Percentiles rank a stretch among this genome's conserved stretches.
These are phyloP conservation scores for Heracleum sosnowskyi DNA, from an alignment of 129 eudicot species.

Conservation along the genomic window DNA sequence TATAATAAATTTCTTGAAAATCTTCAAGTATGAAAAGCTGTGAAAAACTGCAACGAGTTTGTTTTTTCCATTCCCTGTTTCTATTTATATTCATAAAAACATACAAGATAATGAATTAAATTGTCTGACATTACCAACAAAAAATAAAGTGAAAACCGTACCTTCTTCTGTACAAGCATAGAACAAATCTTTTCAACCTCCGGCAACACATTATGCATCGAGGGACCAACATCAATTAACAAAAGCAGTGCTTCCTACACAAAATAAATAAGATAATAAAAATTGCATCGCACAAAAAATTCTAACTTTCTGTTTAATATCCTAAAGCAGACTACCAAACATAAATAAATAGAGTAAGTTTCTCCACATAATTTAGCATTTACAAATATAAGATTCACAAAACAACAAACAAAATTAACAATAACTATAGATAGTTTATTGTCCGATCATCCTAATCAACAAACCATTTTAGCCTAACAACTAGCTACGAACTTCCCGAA, in stretches of 20 bases:
- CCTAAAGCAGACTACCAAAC: background rate
- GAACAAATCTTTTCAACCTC: conserved; percentile 83
- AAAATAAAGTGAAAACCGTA: conserved; percentile 7
- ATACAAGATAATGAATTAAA: background rate
- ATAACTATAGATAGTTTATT: too few relatives aligned
- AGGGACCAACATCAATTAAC: conserved; percentile 88
- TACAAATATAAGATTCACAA: too few relatives aligned
- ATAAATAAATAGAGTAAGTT: background rate
- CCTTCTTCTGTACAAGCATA: conserved; percentile 88
- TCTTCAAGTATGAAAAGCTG: background rate
- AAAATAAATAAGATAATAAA: background rate
- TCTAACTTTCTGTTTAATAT: background rate
- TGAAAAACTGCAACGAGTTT: background rate
- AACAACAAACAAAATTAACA: background rate
- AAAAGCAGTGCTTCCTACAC: conserved; percentile 78
- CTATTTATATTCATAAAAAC: too few relatives aligned
- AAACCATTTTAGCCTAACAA: too few relatives aligned
- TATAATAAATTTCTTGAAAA: too few relatives aligned
- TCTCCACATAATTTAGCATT: too few relatives aligned
- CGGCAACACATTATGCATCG: conserved; percentile 76
- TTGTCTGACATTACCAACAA: background rate
- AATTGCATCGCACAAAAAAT: background rate
- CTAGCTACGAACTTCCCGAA: too few relatives aligned
- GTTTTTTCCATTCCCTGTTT: background rate
- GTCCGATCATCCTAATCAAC: too few relatives aligned